phyloP scores from a whole-genome alignment of 2,329 filamentous ascomycete genomes.

The Fusarium algeriense region DNA sequence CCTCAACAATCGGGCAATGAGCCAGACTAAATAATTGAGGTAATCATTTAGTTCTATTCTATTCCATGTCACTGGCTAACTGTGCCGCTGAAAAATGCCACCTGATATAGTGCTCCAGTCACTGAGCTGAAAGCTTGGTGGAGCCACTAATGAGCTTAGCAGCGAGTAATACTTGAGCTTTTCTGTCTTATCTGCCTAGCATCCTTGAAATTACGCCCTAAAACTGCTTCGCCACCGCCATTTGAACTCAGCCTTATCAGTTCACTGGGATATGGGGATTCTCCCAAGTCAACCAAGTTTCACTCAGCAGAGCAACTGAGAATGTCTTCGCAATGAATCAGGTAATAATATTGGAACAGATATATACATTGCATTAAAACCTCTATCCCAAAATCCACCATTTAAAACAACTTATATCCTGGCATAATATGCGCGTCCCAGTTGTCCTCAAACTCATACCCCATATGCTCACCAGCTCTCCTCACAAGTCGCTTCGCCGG shows the following conservation, averaged over 20 bases:
- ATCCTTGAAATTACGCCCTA: not conserved
- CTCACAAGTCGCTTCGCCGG: not conserved
- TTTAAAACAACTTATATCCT: not conserved
- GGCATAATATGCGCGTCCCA: constrained; percentile 5
- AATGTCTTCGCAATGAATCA: not conserved
- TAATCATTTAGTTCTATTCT: not conserved
- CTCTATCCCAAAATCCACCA: rapidly evolving
- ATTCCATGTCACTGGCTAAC: not conserved
- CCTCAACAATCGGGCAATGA: not conserved
- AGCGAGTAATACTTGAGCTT: not conserved
- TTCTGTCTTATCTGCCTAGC: not conserved
- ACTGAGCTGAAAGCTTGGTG: not conserved
- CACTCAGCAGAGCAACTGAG: too few relatives aligned
- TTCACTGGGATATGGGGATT: not conserved
- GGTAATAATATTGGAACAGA: not conserved
- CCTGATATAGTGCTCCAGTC: not conserved
- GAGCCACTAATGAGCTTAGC: not conserved
- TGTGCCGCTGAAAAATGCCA: not conserved
- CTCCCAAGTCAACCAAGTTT: not conserved
- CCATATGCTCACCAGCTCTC: not conserved
- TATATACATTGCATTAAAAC: not conserved
- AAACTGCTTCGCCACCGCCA: not conserved
- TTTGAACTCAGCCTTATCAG: not conserved
- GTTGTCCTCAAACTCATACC: constrained; percentile 7
- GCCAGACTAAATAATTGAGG: not conserved